Percentiles rank a stretch among this genome's conserved stretches.
phyloP scores from a whole-genome alignment of 768 basidiomycete genomes.

The Lanmaoa pseudosensibilis region DNA sequence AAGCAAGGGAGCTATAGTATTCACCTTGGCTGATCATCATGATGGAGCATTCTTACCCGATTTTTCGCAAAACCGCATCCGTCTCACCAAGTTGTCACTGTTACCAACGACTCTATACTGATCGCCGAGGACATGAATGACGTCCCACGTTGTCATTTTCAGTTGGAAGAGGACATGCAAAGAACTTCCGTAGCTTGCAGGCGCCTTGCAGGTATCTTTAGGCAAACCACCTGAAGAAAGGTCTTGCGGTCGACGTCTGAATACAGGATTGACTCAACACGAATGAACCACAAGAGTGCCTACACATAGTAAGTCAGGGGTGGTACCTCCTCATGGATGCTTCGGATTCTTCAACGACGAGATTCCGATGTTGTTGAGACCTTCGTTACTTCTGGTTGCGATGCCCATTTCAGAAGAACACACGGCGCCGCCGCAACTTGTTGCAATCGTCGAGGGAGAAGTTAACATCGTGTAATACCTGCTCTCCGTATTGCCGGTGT shows the following conservation, averaged over 20 bases:
- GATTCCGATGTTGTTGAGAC: background rate
- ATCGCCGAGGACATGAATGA: background rate
- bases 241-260: background rate
- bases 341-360: background rate
- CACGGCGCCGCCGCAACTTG: background rate
- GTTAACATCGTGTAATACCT: too few species aligned
- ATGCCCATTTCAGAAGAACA: background rate
- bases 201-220: background rate
- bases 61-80: constrained; percentile 4
- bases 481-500: too few species aligned
- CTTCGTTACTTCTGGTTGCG: background rate
- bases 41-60: too few species aligned
- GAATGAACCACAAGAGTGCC: background rate
- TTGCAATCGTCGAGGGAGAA: too few species aligned
- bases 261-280: constrained; percentile 4
- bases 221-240: background rate
- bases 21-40: background rate
- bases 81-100: background rate
- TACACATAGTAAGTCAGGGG: background rate
- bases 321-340: background rate
- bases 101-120: background rate
- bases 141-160: background rate
- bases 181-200: constrained; percentile 7
- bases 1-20: background rate
- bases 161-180: constrained; percentile 5